Evolutionary conservation across 176 grass and related monocot species (phyloP), one percentile per base, ranked within the genome.

Genomic region (Saccharum officinarum): DNA sequence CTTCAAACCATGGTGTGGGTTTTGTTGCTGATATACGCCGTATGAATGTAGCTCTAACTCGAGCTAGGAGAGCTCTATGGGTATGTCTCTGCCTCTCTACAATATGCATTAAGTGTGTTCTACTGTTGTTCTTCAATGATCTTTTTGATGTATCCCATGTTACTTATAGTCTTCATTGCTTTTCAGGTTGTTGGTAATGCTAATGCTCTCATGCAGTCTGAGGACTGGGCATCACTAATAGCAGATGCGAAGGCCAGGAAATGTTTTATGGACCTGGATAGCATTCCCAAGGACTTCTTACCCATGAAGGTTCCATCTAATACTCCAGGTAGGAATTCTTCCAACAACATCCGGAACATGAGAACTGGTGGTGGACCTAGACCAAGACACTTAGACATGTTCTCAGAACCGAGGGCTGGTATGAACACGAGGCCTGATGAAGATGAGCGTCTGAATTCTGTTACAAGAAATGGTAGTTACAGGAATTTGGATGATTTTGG

Each of bases 31-130:
- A 99, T 80, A 97, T 99, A 84, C 90, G 97, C 1, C 90, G 97
- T 78, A 99, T 99, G 97, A 99, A 99, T 94, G 97, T 99, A 64
- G 97, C 97, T 76, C 94, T 99, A 76, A 99, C 97, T 83, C 92
- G 97, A 63, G 97, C 97, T 72, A 88, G 85, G 74, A 96, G 97
- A 86, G 94, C 94, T 79, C 80, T 99, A 41, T 99, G 97, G 97
- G 97, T 99, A 92, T 11, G 54, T 38, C 7, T 50, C 64, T 78
- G 28, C 25, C 67, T 60, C 47, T 39, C 47, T 39, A 33, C 31
- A 86, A 69, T 49, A 8, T 63, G 25, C 63, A 54, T 71, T 4
- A 74, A 71, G 38, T 73, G 14, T 15, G 11, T 86, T 46, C n/a
- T 38, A 60, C 17, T 67, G 18, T 12, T 84, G 14, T 59, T 82